Conservation (phyloP, 2,329 filamentous ascomycete species). For the Colletotrichum sp. region DNA sequence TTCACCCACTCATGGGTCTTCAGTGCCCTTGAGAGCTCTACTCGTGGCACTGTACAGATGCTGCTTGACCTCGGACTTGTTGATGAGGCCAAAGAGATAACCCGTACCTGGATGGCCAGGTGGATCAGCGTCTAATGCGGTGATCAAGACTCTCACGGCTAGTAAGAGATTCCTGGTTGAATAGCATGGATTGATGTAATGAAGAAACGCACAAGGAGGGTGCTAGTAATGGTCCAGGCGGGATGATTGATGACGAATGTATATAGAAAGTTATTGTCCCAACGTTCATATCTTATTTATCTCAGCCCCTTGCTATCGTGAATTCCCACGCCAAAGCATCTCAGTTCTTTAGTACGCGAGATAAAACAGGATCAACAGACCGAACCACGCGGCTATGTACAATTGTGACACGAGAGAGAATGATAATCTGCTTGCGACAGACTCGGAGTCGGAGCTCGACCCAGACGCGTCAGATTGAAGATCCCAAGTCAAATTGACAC, state of each 20-base stretch:
- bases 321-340: not conserved
- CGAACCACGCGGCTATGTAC: not conserved
- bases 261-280: not conserved
- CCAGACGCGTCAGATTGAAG: not conserved
- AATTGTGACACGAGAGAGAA: not conserved
- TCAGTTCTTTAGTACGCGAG: not conserved
- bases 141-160: not conserved
- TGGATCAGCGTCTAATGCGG: slow-evolving; percentile 44
- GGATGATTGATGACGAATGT: not conserved
- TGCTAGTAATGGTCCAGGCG: not conserved
- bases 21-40: slow-evolving; percentile 57
- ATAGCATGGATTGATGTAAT: not conserved
- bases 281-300: not conserved
- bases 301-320: not conserved
- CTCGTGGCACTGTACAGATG: slow-evolving; percentile 59
- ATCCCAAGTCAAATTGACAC: not conserved
- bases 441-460: not conserved
- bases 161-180: not conserved
- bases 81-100: slow-evolving; percentile 64
- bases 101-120: slow-evolving; percentile 63
- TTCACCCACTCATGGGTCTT: slow-evolving; percentile 64
- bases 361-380: not conserved
- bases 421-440: not conserved
- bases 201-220: not conserved
- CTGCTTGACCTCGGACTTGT: slow-evolving; percentile 60